Base-by-base conservation (phyloP, 2,329 filamentous ascomycete species). In the Acephala macrosclerotiorum region DNA sequence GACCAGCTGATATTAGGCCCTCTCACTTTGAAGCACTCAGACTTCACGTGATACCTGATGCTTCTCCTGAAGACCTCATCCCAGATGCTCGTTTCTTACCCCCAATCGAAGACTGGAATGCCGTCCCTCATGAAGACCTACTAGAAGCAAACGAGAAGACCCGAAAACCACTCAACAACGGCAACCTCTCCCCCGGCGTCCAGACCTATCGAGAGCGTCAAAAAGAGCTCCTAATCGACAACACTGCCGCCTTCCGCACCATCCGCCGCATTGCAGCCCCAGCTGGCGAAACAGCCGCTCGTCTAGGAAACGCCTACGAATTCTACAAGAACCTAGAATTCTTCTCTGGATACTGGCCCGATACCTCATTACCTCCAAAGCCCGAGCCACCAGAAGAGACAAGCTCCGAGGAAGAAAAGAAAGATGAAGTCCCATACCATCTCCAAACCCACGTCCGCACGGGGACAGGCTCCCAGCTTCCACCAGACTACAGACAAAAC, bases 231-330 rank as follows among this genome's bases (percentile, higher is more conserved):
- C 83, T 82, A 18, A 81, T 83, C 61, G 70, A 78, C 26, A 90
- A 90, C 67, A 82, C 85, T 49, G 80, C 83, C 47, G 88, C 87
- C 8, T 90, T 88, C 73, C 84, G 87, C 29, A 86, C 86, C 1
- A 83, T 90, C 62, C 84, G 87, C 26, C 83, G 88, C 53, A 79
- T 89, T n/a, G 81, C 82, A 6, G 79, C 85, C 0, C 81, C 82
- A 38, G 82, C 82, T 47, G 88, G 87, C 47, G 83, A 84, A 71
- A 78, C 81, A 55, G 80, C 84, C 40, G 81, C 83, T 35, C 84
- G 87, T 7, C 77, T 90, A 8, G 88, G 88, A 16, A 89, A 89
- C 70, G 83, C 85, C 5, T 90, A 89, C 71, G 88, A 90, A 75
- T 90, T 90, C 76, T 90, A 85, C 77, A 85, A 86, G 60, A 85